These are phyloP conservation scores for Globisporangium canariense DNA, from an alignment of 352 stramenopile genomes.

Conservation along the genomic window DNA sequence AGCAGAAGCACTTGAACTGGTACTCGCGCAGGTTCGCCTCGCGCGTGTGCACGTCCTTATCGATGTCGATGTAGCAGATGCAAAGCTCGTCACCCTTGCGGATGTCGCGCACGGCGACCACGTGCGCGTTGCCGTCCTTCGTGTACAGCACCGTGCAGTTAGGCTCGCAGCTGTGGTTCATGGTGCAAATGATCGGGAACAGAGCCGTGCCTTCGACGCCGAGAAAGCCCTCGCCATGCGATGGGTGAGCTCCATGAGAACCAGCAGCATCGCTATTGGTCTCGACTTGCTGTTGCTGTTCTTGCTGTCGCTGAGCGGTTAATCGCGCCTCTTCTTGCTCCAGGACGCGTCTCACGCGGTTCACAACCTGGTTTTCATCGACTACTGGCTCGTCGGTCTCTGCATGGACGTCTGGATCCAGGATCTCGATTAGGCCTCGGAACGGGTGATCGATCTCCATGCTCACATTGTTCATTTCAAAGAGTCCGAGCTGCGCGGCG, in stretches of 20 bases:
- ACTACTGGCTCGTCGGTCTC: constrained; percentile 24
- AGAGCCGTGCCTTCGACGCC: constrained; percentile 94
- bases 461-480: constrained; percentile 96
- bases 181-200: constrained; percentile 92
- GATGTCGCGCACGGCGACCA: constrained; percentile 75
- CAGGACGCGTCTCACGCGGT: constrained; percentile 41
- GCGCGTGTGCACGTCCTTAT: constrained; percentile 66
- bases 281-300: constrained; percentile 54
- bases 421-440: constrained; percentile 59
- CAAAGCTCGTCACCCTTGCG: constrained; percentile 89
- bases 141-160: constrained; percentile 92
- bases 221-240: constrained; percentile 78
- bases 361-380: constrained; percentile 28
- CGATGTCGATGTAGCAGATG: constrained; percentile 94
- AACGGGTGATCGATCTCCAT: constrained; percentile 88
- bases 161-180: constrained; percentile 96
- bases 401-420: constrained; percentile 42
- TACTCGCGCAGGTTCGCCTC: constrained; percentile 72
- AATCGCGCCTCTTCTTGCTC: constrained; percentile 37
- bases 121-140: constrained; percentile 68
- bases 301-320: constrained; percentile 10
- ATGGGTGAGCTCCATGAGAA: background rate
- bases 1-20: constrained; percentile 76
- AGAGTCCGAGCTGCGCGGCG: constrained; percentile 89
- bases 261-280: constrained; percentile 4